Evolutionary conservation across 208 protist genomes (phyloP).

Genomic region (Trypanosoma lewisi): DNA sequence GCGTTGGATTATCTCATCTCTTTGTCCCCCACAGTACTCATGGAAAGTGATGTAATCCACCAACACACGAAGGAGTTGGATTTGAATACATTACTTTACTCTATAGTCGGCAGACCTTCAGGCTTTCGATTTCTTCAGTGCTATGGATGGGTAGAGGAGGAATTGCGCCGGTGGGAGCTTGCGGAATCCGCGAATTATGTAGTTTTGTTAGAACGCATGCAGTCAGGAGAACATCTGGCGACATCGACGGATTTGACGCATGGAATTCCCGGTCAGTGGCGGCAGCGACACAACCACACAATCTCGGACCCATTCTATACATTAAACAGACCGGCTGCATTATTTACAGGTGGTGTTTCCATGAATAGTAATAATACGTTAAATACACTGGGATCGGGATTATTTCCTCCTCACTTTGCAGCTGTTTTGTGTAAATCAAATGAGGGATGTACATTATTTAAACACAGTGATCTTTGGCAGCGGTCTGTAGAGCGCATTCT

Average conservation of each 20-base stretch:
- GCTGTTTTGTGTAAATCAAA: conserved; percentile 65
- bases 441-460: conserved; percentile 80
- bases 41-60: conserved; percentile 80
- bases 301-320: conserved; percentile 38
- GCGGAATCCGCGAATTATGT: conserved; percentile 58
- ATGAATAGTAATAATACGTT: conserved; percentile 26
- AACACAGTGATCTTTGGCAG: conserved; percentile 80
- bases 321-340: conserved; percentile 22
- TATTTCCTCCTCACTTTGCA: conserved; percentile 84
- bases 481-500: conserved; percentile 65
- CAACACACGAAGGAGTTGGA: conserved; percentile 64
- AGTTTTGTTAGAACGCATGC: conserved; percentile 46
- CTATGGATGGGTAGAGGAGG: conserved; percentile 83
- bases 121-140: conserved; percentile 85
- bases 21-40: conserved; percentile 72
- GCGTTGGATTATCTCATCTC: conserved; percentile 86
- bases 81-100: conserved; percentile 72
- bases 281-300: conserved; percentile 37
- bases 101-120: conserved; percentile 64
- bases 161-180: conserved; percentile 80
- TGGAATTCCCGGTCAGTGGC: conserved; percentile 10
- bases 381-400: conserved; percentile 25
- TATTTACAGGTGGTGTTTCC: conserved; percentile 39
- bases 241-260: conserved; percentile 16
- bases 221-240: conserved; percentile 32